phyloP scores from a whole-genome alignment of 2,329 filamentous ascomycete species.

The Colletotrichum tofieldiae region DNA sequence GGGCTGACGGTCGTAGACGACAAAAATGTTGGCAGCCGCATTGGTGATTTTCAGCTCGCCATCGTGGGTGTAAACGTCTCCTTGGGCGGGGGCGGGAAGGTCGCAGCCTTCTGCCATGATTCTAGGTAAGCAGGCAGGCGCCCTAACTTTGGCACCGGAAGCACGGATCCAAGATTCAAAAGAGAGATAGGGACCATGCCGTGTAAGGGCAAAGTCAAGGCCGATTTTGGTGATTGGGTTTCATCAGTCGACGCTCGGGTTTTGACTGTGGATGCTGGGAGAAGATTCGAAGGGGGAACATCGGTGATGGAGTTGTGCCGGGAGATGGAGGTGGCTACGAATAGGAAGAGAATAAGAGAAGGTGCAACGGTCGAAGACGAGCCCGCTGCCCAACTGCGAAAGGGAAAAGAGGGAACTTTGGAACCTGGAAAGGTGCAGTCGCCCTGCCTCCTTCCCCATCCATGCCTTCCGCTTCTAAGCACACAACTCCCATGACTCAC shows the following conservation, averaged over 20 bases:
- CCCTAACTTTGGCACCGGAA: background rate
- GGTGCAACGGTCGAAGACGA: background rate
- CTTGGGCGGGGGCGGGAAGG: conserved; percentile 16
- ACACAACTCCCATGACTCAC: background rate
- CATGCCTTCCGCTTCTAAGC: background rate
- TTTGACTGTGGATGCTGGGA: background rate
- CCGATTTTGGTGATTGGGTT: too few relatives aligned
- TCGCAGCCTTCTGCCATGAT: background rate
- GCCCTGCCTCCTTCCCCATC: background rate
- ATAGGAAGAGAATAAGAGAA: background rate
- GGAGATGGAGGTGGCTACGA: background rate
- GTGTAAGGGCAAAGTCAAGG: background rate
- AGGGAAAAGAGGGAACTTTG: background rate
- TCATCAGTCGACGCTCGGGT: background rate
- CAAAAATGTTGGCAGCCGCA: conserved; percentile 26
- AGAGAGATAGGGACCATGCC: background rate
- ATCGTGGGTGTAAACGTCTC: conserved; percentile 19
- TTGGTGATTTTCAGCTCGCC: conserved; percentile 24
- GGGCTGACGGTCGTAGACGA: conserved; percentile 11
- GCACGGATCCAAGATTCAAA: background rate
- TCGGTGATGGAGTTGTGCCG: background rate
- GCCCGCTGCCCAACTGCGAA: background rate
- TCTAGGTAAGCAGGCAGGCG: too few relatives aligned
- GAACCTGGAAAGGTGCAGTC: background rate
- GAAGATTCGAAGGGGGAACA: background rate